phyloP scores from a whole-genome alignment of 2,329 filamentous ascomycete genomes.

The Aureobasidium sp. region DNA sequence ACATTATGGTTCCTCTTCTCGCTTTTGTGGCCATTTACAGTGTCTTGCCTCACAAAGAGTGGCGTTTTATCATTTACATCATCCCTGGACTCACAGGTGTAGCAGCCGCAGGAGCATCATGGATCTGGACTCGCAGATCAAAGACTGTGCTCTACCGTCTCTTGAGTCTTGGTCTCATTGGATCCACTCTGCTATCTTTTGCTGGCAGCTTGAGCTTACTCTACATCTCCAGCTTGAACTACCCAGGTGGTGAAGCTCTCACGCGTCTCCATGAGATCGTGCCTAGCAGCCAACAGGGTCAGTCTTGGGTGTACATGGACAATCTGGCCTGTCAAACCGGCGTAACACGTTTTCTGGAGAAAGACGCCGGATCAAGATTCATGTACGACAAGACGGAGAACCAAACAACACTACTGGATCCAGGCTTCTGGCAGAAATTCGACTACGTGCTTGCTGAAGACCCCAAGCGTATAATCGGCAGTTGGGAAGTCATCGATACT shows the following conservation, averaged over 20 bases:
- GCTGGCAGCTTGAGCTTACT: slow-evolving; percentile 58
- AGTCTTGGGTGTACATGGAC: slow-evolving; percentile 42
- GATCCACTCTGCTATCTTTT: slow-evolving; percentile 54
- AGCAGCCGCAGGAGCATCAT: slow-evolving; percentile 64
- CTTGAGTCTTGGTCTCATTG: slow-evolving; percentile 45
- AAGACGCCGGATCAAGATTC: slow-evolving; percentile 33
- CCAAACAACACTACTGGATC: slow-evolving; percentile 35
- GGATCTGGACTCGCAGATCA: slow-evolving; percentile 48
- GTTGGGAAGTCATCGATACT: slow-evolving; percentile 44
- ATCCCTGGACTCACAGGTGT: slow-evolving; percentile 72
- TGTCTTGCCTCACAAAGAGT: slow-evolving; percentile 87
- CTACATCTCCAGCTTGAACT: slow-evolving; percentile 77
- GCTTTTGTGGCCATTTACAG: slow-evolving; percentile 75
- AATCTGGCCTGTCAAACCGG: slow-evolving; percentile 57
- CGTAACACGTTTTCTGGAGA: slow-evolving; percentile 50
- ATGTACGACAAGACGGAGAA: slow-evolving; percentile 53
- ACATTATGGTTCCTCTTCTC: slow-evolving; percentile 55
- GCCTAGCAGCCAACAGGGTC: background rate
- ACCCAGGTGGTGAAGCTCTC: slow-evolving; percentile 81
- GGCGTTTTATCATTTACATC: slow-evolving; percentile 86
- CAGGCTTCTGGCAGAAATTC: slow-evolving; percentile 48
- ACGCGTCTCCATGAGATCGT: slow-evolving; percentile 29
- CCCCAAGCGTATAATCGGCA: slow-evolving; percentile 37
- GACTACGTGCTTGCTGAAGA: slow-evolving; percentile 51
- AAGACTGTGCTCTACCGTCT: slow-evolving; percentile 52